Evolutionary conservation across 371 early-diverging fungal species (phyloP), one percentile per base, ranked within the genome.

Genomic region (Mortierella sp.): DNA sequence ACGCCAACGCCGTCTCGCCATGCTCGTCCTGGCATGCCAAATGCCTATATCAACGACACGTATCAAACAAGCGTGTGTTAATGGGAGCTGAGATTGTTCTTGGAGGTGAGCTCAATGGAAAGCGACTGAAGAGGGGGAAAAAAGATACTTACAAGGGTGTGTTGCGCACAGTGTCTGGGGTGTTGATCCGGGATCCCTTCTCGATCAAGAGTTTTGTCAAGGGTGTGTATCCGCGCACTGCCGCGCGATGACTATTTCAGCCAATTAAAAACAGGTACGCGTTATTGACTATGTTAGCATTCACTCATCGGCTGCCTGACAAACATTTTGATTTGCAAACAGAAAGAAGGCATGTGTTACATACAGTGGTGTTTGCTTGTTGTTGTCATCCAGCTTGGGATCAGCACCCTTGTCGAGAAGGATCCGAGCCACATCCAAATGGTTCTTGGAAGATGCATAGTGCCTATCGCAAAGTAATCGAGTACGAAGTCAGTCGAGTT

Each of bases 21-120:
- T 91, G 92, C n/a, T 89, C 90, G 70, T 93, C 93, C 70, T 93
- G 93, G 71, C 93, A 92, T 5, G 93, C 93, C 72, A 92, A 60
- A 74, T 93, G 93, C 68, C 85, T 84, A 81, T 2, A 32, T 18
- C 32, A 63, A 27, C 18, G 35, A 63, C 35, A 29, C n/a, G 43
- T 35, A 56, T 21, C 54, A 68, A 73, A 41, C 32, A 56, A 43
- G 5, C 18, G 35, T 24, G 35, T 35, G 58, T 48, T 21, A 75
- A 35, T 18, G 16, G 16, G 48, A 7, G 18, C 24, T 16, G 41
- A 29, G 32, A 10, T 27, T 29, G 14, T 60, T 65, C 35, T 11
- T 38, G 21, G 7, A 38, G 38, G 38, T 16, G 0, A 18, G 35
- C 21, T 35, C 21, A 5, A 18, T 2, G 24, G 43, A 68, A 21